phyloP scores from a whole-genome alignment of 2,329 filamentous ascomycete species.

The Stachybotrys echinatus region DNA sequence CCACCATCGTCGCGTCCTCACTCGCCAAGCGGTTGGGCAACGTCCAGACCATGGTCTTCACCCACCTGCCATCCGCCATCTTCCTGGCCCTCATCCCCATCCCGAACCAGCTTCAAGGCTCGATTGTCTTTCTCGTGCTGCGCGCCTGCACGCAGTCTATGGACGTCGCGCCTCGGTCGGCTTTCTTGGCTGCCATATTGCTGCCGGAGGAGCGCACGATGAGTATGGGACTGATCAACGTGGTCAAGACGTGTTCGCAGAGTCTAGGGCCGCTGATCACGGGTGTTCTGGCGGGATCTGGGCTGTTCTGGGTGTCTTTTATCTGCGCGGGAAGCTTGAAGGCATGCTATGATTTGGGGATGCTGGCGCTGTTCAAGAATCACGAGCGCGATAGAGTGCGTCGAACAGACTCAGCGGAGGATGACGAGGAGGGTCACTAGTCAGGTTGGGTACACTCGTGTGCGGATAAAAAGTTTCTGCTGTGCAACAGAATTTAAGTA shows the following conservation, averaged over 20 bases:
- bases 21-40: conserved; percentile 54
- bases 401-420: too few species aligned
- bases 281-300: conserved; percentile 52
- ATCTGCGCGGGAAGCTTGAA: conserved; percentile 59
- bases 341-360: conserved; percentile 52
- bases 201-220: conserved; percentile 62
- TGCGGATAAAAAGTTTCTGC: too few species aligned
- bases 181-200: conserved; percentile 63
- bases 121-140: conserved; percentile 56
- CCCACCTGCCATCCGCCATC: conserved; percentile 63
- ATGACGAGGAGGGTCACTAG: too few species aligned
- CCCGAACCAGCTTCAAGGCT: conserved; percentile 44
- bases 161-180: conserved; percentile 65
- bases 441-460: too few species aligned
- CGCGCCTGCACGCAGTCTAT: conserved; percentile 60
- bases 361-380: conserved; percentile 33
- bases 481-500: too few species aligned
- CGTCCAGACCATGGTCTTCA: conserved; percentile 72
- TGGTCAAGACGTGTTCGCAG: conserved; percentile 60
- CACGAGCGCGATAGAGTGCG: conserved; percentile 5
- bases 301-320: conserved; percentile 58
- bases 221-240: conserved; percentile 65
- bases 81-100: conserved; percentile 59
- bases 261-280: conserved; percentile 59
- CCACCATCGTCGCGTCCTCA: conserved; percentile 47